A percentile compares a stretch with the other conserved stretches of the same genome.
Evolutionary conservation across 306 rosid species (phyloP).

Genomic region (Benincasa hispida): DNA sequence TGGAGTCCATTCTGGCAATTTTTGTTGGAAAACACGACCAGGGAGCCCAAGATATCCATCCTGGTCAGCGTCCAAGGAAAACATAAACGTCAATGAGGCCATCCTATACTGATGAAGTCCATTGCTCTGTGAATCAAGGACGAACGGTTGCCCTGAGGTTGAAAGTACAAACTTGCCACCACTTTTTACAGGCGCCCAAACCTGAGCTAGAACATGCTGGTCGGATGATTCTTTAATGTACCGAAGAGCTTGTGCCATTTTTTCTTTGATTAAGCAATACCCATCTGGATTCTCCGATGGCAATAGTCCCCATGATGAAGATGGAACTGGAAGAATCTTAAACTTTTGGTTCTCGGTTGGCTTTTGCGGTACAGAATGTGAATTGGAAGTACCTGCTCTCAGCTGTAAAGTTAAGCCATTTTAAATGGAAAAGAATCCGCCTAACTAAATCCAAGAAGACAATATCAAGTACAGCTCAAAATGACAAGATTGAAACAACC

Average conservation of each 20-base stretch:
- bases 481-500: conserved; percentile 1
- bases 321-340: conserved; percentile 13
- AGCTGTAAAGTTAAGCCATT: conserved; percentile 15
- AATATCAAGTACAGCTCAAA: background rate
- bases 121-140: conserved; percentile 47
- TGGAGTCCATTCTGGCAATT: conserved; percentile 85
- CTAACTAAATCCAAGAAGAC: conserved; percentile 1
- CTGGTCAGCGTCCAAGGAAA: conserved; percentile 52
- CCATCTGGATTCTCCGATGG: conserved; percentile 36
- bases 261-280: conserved; percentile 53
- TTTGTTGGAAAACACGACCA: conserved; percentile 74
- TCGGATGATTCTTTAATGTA: conserved; percentile 53
- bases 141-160: conserved; percentile 85
- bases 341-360: conserved; percentile 28
- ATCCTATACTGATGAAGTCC: conserved; percentile 74
- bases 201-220: conserved; percentile 68
- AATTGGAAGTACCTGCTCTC: conserved; percentile 31
- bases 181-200: conserved; percentile 76
- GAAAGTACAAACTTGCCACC: conserved; percentile 47
- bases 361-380: conserved; percentile 24
- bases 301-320: conserved; percentile 25
- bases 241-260: conserved; percentile 76
- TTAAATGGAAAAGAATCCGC: conserved; percentile 6
- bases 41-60: conserved; percentile 61
- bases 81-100: conserved; percentile 44